Evolutionary conservation across 2,329 filamentous ascomycete genomes (phyloP), one percentile per base, ranked within the genome.

Genomic region (Epichloe gansuensis): DNA sequence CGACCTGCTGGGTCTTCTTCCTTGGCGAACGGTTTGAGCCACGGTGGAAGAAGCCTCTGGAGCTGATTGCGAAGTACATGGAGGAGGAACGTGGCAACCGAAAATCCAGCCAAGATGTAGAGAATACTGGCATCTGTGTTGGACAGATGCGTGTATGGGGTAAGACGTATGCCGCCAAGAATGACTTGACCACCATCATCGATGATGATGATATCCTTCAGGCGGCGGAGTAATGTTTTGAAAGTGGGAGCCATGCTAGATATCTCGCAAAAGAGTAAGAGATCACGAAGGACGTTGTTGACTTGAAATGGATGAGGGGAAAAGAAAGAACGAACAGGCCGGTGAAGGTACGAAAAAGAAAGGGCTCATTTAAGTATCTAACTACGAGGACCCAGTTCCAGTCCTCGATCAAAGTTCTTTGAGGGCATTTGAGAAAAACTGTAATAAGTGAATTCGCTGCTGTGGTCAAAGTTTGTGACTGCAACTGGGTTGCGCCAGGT

Each of bases 21-120:
- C 8, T 64, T 61, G 3, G 74, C 73, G 54, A 76, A 76, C 2
- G 69, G 68, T 9, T 63, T 65, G 13, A 68, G 60, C 71, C 72
- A 76, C 44, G 60, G 62, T 0, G 74, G 72, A 1, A 68, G 61
- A 3, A 56, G 55, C 3, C 62, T 61, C 2, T 60, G 55, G 5
- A 70, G 52, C 3, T 57, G 60, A 4, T 57, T 51, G 7, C 56
- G 61, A 53, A 48, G 52, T 25, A 67, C 31, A 50, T 68, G 64
- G 15, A 70, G 49, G 17, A 67, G 53, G 23, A 63, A 48, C 5
- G 62, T 58, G 7, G 63, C 57, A 9, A 69, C 46, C 5, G 69
- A 66, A 5, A 62, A 31, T 2, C 49, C 51, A 5, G 63, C 51
- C 17, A 65, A 50, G 5, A 51, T 42, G 38, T 62, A 58, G 13